A percentile compares a stretch with the other conserved stretches of the same genome.
phyloP scores from a whole-genome alignment of 495 filamentous ascomycete species.

The Penicillium paradoxum region DNA sequence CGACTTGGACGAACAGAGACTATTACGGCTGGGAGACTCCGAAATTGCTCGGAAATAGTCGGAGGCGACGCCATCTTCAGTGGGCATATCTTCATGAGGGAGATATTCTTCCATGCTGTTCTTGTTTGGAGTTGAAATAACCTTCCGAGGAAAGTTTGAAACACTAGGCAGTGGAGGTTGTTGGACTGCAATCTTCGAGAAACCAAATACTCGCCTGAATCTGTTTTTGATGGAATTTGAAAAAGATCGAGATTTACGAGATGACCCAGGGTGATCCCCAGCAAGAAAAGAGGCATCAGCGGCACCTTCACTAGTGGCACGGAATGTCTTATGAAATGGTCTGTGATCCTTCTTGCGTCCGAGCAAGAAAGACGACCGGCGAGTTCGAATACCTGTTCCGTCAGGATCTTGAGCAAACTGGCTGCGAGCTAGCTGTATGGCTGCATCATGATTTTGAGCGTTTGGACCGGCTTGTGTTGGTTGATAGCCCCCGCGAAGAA shows the following conservation, averaged over 20 bases:
- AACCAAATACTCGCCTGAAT: slow-evolving; percentile 54
- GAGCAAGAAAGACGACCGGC: slow-evolving; percentile 46
- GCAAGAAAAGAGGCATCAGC: slow-evolving; percentile 25
- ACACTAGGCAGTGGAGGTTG: neutral
- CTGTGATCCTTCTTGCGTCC: slow-evolving; percentile 45
- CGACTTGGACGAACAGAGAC: slow-evolving; percentile 52
- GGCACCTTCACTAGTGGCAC: slow-evolving; percentile 40
- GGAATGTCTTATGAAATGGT: slow-evolving; percentile 57
- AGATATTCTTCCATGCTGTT: neutral
- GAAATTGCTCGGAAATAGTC: slow-evolving; percentile 8
- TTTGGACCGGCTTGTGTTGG: slow-evolving; percentile 21
- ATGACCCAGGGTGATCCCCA: slow-evolving; percentile 19
- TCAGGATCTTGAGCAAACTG: slow-evolving; percentile 40
- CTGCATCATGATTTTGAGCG: slow-evolving; percentile 41
- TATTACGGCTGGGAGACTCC: slow-evolving; percentile 41
- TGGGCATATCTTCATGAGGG: neutral
- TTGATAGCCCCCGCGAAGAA: slow-evolving; percentile 44
- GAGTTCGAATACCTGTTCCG: slow-evolving; percentile 29
- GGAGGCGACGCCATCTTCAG: neutral
- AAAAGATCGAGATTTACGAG: slow-evolving; percentile 55
- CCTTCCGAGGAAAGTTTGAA: neutral
- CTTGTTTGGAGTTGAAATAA: neutral
- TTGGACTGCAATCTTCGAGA: slow-evolving; percentile 38
- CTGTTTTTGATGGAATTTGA: slow-evolving; percentile 59
- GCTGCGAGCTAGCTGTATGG: slow-evolving; percentile 44